Percentiles rank a stretch among this genome's conserved stretches.
These are phyloP conservation scores for Coleophoma cylindrospora DNA, from an alignment of 2,329 filamentous ascomycete species.

Conservation along the genomic window DNA sequence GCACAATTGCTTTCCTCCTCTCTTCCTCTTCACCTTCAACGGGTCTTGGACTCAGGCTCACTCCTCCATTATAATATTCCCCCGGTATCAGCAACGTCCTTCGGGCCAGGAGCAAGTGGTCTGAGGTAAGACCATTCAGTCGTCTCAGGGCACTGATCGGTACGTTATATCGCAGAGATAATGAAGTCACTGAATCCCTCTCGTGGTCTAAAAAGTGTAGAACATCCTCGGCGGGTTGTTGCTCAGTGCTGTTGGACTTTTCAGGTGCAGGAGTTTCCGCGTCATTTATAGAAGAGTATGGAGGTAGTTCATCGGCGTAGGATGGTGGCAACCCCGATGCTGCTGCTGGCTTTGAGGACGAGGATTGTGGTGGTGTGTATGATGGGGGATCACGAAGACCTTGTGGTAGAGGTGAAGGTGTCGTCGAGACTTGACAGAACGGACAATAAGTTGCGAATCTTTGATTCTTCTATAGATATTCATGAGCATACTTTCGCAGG, in stretches of 20 bases:
- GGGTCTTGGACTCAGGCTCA: conserved; percentile 65
- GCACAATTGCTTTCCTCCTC: conserved; percentile 61
- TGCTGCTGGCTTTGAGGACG: conserved; percentile 17
- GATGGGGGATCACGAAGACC: conserved; percentile 64
- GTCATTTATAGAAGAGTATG: conserved; percentile 15
- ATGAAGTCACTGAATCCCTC: conserved; percentile 61
- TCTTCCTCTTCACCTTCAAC: conserved; percentile 73
- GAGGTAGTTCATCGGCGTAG: conserved; percentile 27
- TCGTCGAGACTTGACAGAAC: conserved; percentile 69
- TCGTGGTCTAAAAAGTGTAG: conserved; percentile 70
- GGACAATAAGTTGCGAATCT: conserved; percentile 48
- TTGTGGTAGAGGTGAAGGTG: conserved; percentile 55
- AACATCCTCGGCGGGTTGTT: conserved; percentile 49
- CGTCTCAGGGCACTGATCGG: conserved; percentile 57
- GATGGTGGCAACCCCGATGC: conserved; percentile 27
- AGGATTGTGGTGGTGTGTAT: conserved; percentile 40
- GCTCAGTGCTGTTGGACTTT: conserved; percentile 12
- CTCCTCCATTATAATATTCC: conserved; percentile 60
- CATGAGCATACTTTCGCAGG: not conserved
- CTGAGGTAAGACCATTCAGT: conserved; percentile 65
- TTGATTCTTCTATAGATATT: conserved; percentile 15
- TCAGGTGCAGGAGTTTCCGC: conserved; percentile 7
- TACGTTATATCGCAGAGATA: conserved; percentile 69
- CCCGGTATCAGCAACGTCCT: conserved; percentile 68
- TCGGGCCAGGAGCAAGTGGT: conserved; percentile 66